Percentiles rank a stretch among this genome's conserved stretches.
Evolutionary conservation across 345 rosid genomes (phyloP).

Genomic region (Rhodamnia rubescens): DNA sequence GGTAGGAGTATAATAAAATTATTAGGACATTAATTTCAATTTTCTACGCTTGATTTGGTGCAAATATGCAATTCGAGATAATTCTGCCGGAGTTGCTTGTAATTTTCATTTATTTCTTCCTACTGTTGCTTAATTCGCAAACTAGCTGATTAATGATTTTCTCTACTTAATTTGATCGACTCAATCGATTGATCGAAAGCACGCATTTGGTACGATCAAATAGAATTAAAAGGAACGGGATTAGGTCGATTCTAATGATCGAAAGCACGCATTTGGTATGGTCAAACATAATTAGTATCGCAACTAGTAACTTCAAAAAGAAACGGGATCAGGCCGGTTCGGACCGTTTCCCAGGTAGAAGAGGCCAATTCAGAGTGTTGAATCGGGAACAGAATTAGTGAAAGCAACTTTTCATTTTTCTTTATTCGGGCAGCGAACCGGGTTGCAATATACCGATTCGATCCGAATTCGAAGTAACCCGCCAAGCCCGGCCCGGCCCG

Average conservation of each 20-base stretch:
- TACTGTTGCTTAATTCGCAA: not conserved
- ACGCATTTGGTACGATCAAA: not conserved
- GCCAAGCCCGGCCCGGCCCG: not conserved
- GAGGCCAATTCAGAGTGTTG: no score
- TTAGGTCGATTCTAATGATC: no score
- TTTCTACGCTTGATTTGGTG: not conserved
- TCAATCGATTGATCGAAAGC: not conserved
- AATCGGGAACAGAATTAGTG: not conserved
- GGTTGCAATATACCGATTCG: not conserved
- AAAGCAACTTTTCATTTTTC: not conserved
- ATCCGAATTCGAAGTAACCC: not conserved
- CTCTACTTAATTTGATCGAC: not conserved
- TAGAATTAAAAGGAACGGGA: not conserved
- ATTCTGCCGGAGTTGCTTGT: not conserved
- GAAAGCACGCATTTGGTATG: not conserved
- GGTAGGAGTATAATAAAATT: not conserved
- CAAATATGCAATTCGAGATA: not conserved
- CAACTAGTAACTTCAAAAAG: not conserved
- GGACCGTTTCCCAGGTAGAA: not conserved
- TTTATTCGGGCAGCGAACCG: not conserved
- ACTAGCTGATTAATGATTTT: not conserved
- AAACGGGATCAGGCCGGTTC: not conserved
- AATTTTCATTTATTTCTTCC: not conserved
- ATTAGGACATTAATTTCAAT: not conserved
- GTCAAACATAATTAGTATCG: not conserved